These are phyloP conservation scores for Anthracocystis walkeri DNA, from an alignment of 1,284 basidiomycete genomes.

Conservation along the genomic window DNA sequence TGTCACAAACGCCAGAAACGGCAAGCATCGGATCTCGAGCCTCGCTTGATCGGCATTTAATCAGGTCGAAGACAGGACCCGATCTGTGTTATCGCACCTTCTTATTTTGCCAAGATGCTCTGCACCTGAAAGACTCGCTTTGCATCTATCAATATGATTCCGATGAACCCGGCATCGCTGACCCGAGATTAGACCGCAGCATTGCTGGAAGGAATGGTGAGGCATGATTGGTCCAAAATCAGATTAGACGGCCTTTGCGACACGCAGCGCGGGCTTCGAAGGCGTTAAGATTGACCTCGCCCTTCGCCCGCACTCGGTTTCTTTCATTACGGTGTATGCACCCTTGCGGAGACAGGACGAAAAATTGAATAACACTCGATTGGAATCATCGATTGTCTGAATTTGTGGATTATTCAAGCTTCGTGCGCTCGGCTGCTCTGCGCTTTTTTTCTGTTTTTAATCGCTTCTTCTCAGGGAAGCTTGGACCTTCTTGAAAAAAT, in stretches of 20 bases:
- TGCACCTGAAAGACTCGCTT: too few species aligned
- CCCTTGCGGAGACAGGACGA: background rate
- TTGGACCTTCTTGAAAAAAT: conserved; percentile 1
- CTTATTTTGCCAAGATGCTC: too few species aligned
- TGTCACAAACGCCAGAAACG: too few species aligned
- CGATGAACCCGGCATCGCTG: too few species aligned
- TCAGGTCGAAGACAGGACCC: too few species aligned
- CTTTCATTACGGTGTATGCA: background rate
- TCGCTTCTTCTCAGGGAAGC: background rate
- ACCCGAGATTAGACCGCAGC: background rate
- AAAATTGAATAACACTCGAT: background rate
- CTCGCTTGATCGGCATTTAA: too few species aligned
- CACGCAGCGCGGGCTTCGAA: conserved; percentile 1
- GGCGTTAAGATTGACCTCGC: background rate
- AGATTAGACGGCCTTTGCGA: background rate
- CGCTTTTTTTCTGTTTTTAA: background rate
- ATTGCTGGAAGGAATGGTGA: background rate
- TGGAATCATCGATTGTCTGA: too few species aligned
- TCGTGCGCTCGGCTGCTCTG: background rate
- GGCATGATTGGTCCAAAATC: conserved; percentile 7
- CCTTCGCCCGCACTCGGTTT: background rate
- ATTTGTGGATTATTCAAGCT: background rate
- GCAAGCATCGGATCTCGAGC: too few species aligned
- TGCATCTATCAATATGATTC: too few species aligned
- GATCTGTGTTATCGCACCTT: too few species aligned